A percentile compares a stretch with the other conserved stretches of the same genome.
These are phyloP conservation scores for Delitschia confertaspora DNA, from an alignment of 495 filamentous ascomycete species.

Conservation along the genomic window DNA sequence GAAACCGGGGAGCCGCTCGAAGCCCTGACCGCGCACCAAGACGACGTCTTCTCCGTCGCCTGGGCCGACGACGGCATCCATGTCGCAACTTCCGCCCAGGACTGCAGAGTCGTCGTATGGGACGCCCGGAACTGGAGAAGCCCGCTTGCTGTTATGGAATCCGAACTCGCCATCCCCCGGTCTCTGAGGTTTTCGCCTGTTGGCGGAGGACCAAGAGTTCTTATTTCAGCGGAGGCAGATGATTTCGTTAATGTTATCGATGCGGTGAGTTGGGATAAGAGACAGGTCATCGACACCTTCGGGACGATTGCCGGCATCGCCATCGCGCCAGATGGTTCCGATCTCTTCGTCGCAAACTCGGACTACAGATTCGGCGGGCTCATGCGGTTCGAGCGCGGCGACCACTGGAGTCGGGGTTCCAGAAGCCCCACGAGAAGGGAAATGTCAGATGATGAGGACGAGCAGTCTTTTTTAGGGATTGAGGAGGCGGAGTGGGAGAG, in stretches of 20 bases:
- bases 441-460: not conserved
- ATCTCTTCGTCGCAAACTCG: constrained; percentile 63
- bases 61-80: constrained; percentile 86
- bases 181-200: constrained; percentile 73
- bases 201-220: constrained; percentile 61
- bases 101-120: constrained; percentile 75
- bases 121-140: constrained; percentile 67
- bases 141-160: constrained; percentile 54
- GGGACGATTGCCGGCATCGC: constrained; percentile 74
- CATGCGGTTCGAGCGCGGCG: constrained; percentile 68
- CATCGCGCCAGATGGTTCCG: constrained; percentile 59
- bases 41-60: constrained; percentile 82
- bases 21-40: constrained; percentile 59
- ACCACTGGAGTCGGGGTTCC: constrained; percentile 1
- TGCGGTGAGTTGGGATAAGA: constrained; percentile 45
- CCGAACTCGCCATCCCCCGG: constrained; percentile 71
- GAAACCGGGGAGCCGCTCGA: constrained; percentile 50
- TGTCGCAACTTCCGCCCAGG: constrained; percentile 85
- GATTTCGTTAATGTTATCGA: constrained; percentile 76
- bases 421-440: not conserved
- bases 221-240: constrained; percentile 75
- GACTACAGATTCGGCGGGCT: constrained; percentile 72
- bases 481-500: not conserved
- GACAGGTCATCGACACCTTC: constrained; percentile 75
- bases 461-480: not conserved